Evolutionary conservation across 192 early-diverging fungal genomes (phyloP), one percentile per base, ranked within the genome.

Genomic region (Oehlia diaphana): DNA sequence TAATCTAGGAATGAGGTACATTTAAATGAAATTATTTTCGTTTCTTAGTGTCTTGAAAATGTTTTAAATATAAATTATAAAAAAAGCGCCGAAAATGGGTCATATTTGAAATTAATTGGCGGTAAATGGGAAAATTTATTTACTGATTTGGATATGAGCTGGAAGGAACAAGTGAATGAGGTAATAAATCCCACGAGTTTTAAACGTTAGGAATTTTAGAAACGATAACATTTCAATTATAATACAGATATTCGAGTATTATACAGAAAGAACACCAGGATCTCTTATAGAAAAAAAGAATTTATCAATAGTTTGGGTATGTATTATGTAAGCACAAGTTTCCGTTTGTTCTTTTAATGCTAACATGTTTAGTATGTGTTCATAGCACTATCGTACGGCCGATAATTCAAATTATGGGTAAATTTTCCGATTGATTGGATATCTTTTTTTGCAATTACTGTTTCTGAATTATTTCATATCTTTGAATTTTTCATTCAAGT

Each of bases 261-360:
- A 94, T 83, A 91, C 88, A 5, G 94, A 95, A 81, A 89, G 95
- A 71, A 95, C 94, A 26, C 92, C 93, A 7, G 94, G 93, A 21
- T 90, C 93, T 0, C 90, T 87, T 77, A 92, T 95, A 72, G 93
- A 95, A 83, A 84, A 89, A 33, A 93, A 94, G 83, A 91, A 94
- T 58, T 79, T 90, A 9, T 86, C 87, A 3, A 87, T 94, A 53
- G 91, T 94, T 39, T 95, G 93, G 89, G 88, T 89, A 88, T 31
- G 79, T 70, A 69, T 35, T n/a, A 21, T 42, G 3, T 50, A 50
- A 35, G 16, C 9, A 16, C 19, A 5, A 10, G 44, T 31, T 37
- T 58, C 4, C 31, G 8, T 44, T 62, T 53, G 26, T 19, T 19
- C 10, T 1, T n/a, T 33, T 12, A 72, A 21, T 72, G 2, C 35